Base-by-base conservation (phyloP, 495 filamentous ascomycete genomes). In the Aspergillus asperescens region DNA sequence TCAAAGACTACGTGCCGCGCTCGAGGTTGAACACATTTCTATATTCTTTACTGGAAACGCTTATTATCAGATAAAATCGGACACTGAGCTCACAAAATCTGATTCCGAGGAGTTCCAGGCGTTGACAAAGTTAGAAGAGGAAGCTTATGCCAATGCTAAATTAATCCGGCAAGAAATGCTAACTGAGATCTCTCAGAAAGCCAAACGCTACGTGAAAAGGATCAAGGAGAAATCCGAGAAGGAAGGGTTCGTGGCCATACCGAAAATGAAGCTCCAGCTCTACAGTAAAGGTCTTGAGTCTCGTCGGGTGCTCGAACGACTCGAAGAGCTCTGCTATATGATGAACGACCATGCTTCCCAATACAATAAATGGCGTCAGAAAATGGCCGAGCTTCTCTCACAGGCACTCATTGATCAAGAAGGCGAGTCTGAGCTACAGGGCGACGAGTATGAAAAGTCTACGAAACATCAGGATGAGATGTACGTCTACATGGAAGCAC, bases 371-470 rank as follows among this genome's bases (percentile, higher is more conserved):
- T 95, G 87, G 88, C 77, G 90, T 24, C 75, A 84, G 22, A 71
- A 79, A 19, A 80, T 90, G 54, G 75, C 87, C 27, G 72, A 85
- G 42, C 76, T 92, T 16, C 75, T 96, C 2, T 68, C 83, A 1
- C 75, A 82, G 38, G 80, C 87, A 0, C 75, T 98, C 6, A 85
- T 98, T 19, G 93, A 96, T 57, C 81, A 90, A 58, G 89, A 94
- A 43, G 78, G 77, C 12, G 71, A 76, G 7, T 62, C 63, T 28
- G 87, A 93, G 69, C 77, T 83, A 1, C 87, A 90, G 32, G 92
- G 93, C 28, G 81, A 96, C 19, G 92, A 96, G 64, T 94, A 93
- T 55, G 88, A 90, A 54, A 79, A 85, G 13, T 93, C 91, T 2
- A 92, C 87, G 0, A 88, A 87, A 63, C 76, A 85, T 35, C 91